Evolutionary conservation across 2,329 filamentous ascomycete species (phyloP).

Genomic region (Hortaea sp.): DNA sequence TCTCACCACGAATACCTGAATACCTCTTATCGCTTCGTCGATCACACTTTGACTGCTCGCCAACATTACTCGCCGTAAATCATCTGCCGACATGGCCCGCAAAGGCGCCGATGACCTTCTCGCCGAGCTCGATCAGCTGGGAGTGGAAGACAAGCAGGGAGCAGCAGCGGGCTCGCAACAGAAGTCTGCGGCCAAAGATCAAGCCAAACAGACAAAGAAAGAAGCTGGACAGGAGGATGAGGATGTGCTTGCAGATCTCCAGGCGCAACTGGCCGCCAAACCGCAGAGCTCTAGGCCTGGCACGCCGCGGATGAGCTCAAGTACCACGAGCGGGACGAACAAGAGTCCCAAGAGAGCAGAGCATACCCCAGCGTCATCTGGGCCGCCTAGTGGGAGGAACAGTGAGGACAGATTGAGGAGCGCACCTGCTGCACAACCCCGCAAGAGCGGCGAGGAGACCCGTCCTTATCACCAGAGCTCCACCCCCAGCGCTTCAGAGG

Average conservation of each 20-base stretch:
- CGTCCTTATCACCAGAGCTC: slow-evolving; percentile 62
- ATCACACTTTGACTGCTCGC: not conserved
- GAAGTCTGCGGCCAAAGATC: slow-evolving; percentile 35
- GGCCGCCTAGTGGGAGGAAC: slow-evolving; percentile 41
- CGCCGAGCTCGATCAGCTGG: slow-evolving; percentile 34
- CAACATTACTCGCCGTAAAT: slow-evolving; percentile 5
- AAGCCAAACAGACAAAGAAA: slow-evolving; percentile 5
- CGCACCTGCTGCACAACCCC: slow-evolving; percentile 28
- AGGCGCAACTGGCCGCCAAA: slow-evolving; percentile 63
- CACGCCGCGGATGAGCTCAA: slow-evolving; percentile 59
- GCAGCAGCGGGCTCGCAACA: not conserved
- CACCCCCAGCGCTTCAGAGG: slow-evolving; percentile 52
- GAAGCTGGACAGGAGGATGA: slow-evolving; percentile 36
- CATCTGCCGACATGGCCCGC: slow-evolving; percentile 9
- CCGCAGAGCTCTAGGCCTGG: slow-evolving; percentile 64
- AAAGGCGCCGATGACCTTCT: slow-evolving; percentile 33
- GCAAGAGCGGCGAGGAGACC: slow-evolving; percentile 71
- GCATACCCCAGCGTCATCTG: slow-evolving; percentile 43
- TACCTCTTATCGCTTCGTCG: too few species aligned
- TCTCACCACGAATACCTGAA: too few species aligned
- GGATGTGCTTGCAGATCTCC: slow-evolving; percentile 82
- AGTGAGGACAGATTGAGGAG: slow-evolving; percentile 52
- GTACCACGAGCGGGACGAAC: slow-evolving; percentile 29
- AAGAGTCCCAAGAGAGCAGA: slow-evolving; percentile 24
- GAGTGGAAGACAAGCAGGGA: slow-evolving; percentile 12